Base-by-base conservation (phyloP, 148 eudicot species). In the Camellia granthamiana region DNA sequence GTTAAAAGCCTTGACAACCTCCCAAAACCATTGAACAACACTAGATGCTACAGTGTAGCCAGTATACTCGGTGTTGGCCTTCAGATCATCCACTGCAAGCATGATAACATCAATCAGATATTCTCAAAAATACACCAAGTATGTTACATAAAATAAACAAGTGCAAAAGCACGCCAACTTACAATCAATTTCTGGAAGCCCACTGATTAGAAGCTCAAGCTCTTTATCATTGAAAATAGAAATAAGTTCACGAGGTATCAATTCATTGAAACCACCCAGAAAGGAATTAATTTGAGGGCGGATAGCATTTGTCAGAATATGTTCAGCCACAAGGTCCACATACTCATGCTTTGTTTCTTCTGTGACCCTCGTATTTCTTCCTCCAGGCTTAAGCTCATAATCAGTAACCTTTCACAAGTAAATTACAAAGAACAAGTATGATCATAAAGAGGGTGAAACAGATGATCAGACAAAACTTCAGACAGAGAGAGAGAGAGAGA, bases 311-410 rank as follows among this genome's bases (percentile, higher is more conserved):
- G 99, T 96, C 87, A 96, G 86, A 41, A 90, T 94, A 85, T 96
- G 99, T 79, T 96, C 98, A 65, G 98, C 99, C 78, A 96, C 99
- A 78, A 96, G 97, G 79, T 94, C 99, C 56, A 96, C 99, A 77
- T 96, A 96, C 83, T 96, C 98, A 23, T 96, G 99, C 84, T 96
- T 96, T 68, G 98, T 96, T 83, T 96, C 99, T 85, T 96, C 99
- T 58, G 97, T 96, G 62, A 96, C 99, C 85, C 98, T 87, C 74
- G 83, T 91, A 77, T 96, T 96, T 85, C 98, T 90, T 75, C 99
- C 99, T 82, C 99, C 99, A 64, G 98, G 99, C 84, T 94, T 96
- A 68, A 96, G 98, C 88, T 96, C 99, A 79, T 85, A 88, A 84
- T 96, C 99, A 75, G 99, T 92, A 77, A 96, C 99, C 99, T 96